phyloP scores from a whole-genome alignment of 208 protist species.

The Crithidia acanthocephali region DNA sequence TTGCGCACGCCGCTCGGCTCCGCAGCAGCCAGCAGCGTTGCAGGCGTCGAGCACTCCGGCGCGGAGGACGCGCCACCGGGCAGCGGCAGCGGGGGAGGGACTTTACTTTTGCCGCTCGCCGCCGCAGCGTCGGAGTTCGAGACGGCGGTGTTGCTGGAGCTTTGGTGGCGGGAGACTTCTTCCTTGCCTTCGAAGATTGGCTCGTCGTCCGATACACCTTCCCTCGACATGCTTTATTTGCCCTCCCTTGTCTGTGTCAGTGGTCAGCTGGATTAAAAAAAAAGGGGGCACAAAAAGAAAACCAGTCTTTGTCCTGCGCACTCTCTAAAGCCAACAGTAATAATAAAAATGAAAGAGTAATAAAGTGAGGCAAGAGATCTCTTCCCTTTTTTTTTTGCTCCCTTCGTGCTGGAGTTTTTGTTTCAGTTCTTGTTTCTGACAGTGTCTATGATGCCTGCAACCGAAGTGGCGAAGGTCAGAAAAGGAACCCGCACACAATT shows the following conservation, averaged over 20 bases:
- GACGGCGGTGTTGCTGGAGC: neutral
- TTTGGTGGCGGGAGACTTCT: neutral
- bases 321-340: too few species aligned
- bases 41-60: conserved; percentile 4
- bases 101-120: neutral
- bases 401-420: too few species aligned
- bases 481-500: too few species aligned
- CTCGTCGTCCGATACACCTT: conserved; percentile 6
- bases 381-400: neutral
- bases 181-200: conserved; percentile 15
- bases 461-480: too few species aligned
- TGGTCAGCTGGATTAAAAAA: too few species aligned
- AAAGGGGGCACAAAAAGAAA: too few species aligned
- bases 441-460: too few species aligned
- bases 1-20: conserved; percentile 1
- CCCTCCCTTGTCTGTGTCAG: too few species aligned
- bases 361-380: too few species aligned
- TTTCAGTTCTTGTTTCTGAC: neutral
- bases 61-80: neutral
- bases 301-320: too few species aligned
- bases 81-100: conserved; percentile 9
- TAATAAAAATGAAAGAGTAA: too few species aligned
- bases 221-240: conserved; percentile 10
- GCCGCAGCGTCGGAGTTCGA: neutral
- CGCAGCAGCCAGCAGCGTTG: conserved; percentile 6